Evolutionary conservation across 163 green algal species (phyloP).

Genomic region (Scenedesmus sp.): DNA sequence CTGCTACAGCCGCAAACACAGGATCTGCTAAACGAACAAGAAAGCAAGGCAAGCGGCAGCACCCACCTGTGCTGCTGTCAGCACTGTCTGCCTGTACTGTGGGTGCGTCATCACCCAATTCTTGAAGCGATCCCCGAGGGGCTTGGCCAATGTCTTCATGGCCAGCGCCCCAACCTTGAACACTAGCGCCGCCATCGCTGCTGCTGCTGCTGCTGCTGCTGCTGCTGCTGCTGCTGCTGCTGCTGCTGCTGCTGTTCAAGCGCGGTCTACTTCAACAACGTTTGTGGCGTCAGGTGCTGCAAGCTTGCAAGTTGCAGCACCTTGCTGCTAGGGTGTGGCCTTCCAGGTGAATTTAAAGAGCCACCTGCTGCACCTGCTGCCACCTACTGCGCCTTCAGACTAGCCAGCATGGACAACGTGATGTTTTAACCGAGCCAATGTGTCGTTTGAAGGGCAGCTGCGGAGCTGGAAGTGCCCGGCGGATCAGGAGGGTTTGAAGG

Average conservation of each 20-base stretch:
- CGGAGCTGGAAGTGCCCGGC: background rate
- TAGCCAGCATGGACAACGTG: background rate
- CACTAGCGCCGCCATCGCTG: slow-evolving; percentile 76
- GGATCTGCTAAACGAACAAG: background rate
- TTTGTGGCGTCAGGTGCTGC: background rate
- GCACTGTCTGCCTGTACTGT: slow-evolving; percentile 54
- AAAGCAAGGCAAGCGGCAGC: background rate
- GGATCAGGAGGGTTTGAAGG: background rate
- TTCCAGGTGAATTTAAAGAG: background rate
- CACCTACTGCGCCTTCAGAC: background rate
- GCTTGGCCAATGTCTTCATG: slow-evolving; percentile 80
- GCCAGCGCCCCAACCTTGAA: slow-evolving; percentile 80
- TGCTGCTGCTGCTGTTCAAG: background rate
- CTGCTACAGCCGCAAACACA: background rate
- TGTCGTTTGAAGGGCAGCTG: background rate
- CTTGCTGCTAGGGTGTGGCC: background rate
- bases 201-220: slow-evolving; percentile 9
- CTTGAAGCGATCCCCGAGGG: slow-evolving; percentile 80
- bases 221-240: background rate
- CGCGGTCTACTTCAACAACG: background rate
- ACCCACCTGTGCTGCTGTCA: slow-evolving; percentile 76
- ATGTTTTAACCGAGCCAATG: background rate
- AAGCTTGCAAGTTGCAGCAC: background rate
- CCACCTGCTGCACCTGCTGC: background rate
- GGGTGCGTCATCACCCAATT: slow-evolving; percentile 79